Conservation (phyloP, 371 early-diverging fungal genomes). For the Blakeslea trispora region DNA sequence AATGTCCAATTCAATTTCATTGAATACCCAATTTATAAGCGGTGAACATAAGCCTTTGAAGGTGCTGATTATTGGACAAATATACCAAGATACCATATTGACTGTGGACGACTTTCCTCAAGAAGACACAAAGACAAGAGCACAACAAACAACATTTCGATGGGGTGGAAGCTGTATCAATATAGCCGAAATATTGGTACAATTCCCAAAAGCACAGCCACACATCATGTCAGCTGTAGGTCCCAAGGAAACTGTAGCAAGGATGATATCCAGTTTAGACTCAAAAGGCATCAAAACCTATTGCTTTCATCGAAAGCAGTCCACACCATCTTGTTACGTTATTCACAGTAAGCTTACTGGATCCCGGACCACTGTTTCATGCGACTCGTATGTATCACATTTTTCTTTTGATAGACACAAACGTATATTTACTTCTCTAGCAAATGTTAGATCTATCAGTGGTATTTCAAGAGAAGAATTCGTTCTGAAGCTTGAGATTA, state of each 20-base stretch:
- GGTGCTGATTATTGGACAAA: conserved; percentile 49
- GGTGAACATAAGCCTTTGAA: conserved; percentile 10
- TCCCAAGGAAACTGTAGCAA: conserved; percentile 31
- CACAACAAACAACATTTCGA: conserved; percentile 45
- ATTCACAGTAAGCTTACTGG: conserved; percentile 51
- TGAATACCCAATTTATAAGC: no score
- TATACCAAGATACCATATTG: conserved; percentile 57
- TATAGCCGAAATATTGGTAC: conserved; percentile 57
- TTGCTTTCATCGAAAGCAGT: conserved; percentile 20
- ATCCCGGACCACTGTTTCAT: conserved; percentile 67
- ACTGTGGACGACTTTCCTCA: conserved; percentile 53
- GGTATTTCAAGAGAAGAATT: conserved; percentile 56
- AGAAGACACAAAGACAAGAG: conserved; percentile 64
- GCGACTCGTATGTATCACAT: conserved; percentile 39
- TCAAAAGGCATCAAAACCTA: conserved; percentile 19
- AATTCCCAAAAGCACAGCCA: conserved; percentile 32
- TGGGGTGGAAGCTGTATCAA: conserved; percentile 71
- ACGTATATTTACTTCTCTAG: no score
- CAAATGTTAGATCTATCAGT: conserved; percentile 21
- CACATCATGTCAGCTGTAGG: conserved; percentile 54
- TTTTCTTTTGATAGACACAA: conserved; percentile 3
- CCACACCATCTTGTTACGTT: conserved; percentile 66
- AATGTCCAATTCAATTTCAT: background rate
- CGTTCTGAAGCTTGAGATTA: conserved; percentile 31
- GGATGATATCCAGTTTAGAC: conserved; percentile 13